A percentile compares a stretch with the other conserved stretches of the same genome.
These are phyloP conservation scores for Torulaspora franciscae DNA, from an alignment of 805 yeast genomes.

Conservation along the genomic window DNA sequence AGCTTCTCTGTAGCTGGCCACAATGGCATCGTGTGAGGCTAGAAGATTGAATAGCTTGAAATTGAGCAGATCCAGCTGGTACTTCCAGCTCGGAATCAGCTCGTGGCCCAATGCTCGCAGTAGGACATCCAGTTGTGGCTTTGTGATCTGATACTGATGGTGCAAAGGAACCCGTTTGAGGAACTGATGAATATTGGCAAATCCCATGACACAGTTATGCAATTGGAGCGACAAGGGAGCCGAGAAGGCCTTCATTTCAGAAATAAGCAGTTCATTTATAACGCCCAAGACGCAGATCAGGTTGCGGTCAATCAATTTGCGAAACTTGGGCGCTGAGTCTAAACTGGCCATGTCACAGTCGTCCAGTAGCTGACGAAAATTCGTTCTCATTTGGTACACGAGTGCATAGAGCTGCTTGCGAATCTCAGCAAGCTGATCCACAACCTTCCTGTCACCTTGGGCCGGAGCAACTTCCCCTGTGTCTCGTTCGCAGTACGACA, in stretches of 20 bases:
- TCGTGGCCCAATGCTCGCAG: slow-evolving; percentile 22
- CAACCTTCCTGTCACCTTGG: slow-evolving; percentile 3
- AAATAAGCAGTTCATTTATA: slow-evolving; percentile 13
- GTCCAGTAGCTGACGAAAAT: slow-evolving; percentile 13
- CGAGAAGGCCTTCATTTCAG: slow-evolving; percentile 13
- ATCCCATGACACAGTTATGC: slow-evolving; percentile 26
- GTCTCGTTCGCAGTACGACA: slow-evolving; percentile 13
- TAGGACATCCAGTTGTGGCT: slow-evolving; percentile 20
- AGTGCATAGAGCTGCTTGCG: slow-evolving; percentile 14
- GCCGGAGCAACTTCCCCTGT: slow-evolving; percentile 1
- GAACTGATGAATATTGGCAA: slow-evolving; percentile 23
- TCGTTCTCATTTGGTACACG: slow-evolving; percentile 12
- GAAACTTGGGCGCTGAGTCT: slow-evolving; percentile 16
- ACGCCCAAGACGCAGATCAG: slow-evolving; percentile 15
- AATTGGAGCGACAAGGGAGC: slow-evolving; percentile 15
- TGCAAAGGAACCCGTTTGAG: slow-evolving; percentile 21
- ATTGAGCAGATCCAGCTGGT: slow-evolving; percentile 24
- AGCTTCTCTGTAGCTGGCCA: slow-evolving; percentile 12
- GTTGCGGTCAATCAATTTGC: slow-evolving; percentile 15
- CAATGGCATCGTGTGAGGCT: slow-evolving; percentile 11
- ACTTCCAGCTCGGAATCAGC: slow-evolving; percentile 24
- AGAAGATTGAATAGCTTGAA: slow-evolving; percentile 19
- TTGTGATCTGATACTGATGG: slow-evolving; percentile 17
- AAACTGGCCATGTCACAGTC: slow-evolving; percentile 10
- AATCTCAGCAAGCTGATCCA: slow-evolving; percentile 13